These are phyloP conservation scores for Colletotrichum shisoi DNA, from an alignment of 2,329 filamentous ascomycete species.

Conservation along the genomic window DNA sequence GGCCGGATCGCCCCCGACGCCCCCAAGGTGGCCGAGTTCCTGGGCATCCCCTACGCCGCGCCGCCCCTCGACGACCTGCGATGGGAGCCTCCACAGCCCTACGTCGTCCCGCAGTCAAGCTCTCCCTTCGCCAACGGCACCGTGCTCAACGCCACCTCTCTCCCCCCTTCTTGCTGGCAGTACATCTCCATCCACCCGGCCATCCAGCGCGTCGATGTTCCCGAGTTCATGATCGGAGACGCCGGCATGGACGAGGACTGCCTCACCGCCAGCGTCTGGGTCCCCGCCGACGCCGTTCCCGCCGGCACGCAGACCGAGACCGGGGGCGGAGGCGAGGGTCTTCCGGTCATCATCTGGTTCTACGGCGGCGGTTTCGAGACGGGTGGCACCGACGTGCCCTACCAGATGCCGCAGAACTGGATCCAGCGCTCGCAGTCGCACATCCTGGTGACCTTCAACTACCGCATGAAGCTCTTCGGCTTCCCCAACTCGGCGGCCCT, in stretches of 20 bases:
- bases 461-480: conserved; percentile 47
- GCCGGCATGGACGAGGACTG: conserved; percentile 63
- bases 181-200: conserved; percentile 37
- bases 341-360: conserved; percentile 41
- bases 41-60: conserved; percentile 63
- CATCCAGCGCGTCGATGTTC: conserved; percentile 32
- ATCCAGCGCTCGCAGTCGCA: conserved; percentile 44
- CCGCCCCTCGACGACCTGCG: conserved; percentile 63
- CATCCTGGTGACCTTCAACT: conserved; percentile 47
- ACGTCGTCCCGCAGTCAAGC: conserved; percentile 19
- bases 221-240: conserved; percentile 37
- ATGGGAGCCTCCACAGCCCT: conserved; percentile 49
- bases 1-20: conserved; percentile 32
- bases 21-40: conserved; percentile 36
- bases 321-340: background rate
- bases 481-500: conserved; percentile 46
- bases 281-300: conserved; percentile 24
- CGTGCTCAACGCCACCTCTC: conserved; percentile 25
- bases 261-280: conserved; percentile 63
- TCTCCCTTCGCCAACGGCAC: conserved; percentile 27
- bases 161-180: conserved; percentile 36
- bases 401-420: conserved; percentile 44
- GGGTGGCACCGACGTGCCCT: conserved; percentile 44
- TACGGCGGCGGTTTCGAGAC: conserved; percentile 45
- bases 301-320: background rate